A percentile compares a stretch with the other conserved stretches of the same genome.
Evolutionary conservation across 1,139 yeast genomes (phyloP).

Genomic region (Hyphopichia burtonii): DNA sequence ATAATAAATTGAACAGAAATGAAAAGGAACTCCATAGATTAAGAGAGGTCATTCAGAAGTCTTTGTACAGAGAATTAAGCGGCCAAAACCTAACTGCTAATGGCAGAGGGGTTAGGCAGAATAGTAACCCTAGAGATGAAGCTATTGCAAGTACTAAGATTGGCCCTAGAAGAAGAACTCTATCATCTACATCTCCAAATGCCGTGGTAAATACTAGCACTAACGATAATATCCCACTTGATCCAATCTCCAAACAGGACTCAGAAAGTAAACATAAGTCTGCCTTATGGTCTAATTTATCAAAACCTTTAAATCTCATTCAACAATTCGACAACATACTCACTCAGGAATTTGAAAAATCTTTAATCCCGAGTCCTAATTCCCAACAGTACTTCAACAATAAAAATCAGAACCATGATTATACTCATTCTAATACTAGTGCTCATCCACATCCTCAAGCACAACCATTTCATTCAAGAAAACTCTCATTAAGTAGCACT

Average conservation of each 20-base stretch:
- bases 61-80: constrained; percentile 36
- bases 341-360: constrained; percentile 65
- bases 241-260: background rate
- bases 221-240: background rate
- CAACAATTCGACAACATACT: constrained; percentile 69
- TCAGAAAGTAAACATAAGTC: constrained; percentile 12
- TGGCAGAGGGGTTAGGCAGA: constrained; percentile 14
- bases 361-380: constrained; percentile 19
- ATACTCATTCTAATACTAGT: background rate
- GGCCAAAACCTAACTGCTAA: constrained; percentile 4
- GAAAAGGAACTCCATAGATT: constrained; percentile 49
- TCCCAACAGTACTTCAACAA: background rate
- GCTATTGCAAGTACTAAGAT: constrained; percentile 32
- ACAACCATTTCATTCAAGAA: background rate
- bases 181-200: constrained; percentile 14
- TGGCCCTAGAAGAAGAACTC: constrained; percentile 21
- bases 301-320: constrained; percentile 60
- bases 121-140: constrained; percentile 35
- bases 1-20: constrained; percentile 32
- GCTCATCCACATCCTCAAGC: background rate
- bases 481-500: constrained; percentile 1
- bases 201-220: background rate
- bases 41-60: constrained; percentile 39
- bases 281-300: constrained; percentile 37
- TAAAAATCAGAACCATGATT: background rate